phyloP scores from a whole-genome alignment of 257 asterid species.

The Solanum etuberosum region DNA sequence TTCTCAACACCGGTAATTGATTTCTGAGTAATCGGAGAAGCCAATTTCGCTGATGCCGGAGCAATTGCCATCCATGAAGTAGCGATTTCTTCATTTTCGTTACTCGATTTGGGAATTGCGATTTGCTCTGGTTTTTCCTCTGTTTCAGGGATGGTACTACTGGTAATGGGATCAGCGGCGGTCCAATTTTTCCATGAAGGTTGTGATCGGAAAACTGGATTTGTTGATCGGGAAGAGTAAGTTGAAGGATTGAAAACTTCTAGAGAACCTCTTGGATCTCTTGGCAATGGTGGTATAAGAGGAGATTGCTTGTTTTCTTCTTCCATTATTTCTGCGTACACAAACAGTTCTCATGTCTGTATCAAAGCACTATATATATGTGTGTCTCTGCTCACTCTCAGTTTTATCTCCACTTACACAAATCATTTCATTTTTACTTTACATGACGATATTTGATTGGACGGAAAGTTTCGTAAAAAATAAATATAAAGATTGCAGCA shows the following conservation, averaged over 20 bases:
- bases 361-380: neutral
- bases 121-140: neutral
- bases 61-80: constrained; percentile 79
- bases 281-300: constrained; percentile 38
- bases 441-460: neutral
- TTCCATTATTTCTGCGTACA: constrained; percentile 38
- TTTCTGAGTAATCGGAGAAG: neutral
- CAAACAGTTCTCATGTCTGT: neutral
- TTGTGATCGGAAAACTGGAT: constrained; percentile 29
- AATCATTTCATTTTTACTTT: too few species aligned
- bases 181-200: constrained; percentile 46
- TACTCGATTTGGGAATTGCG: neutral
- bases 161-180: neutral
- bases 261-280: constrained; percentile 74
- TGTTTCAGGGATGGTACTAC: neutral
- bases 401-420: neutral
- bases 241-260: constrained; percentile 80
- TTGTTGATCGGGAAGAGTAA: constrained; percentile 11
- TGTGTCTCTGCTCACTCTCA: neutral
- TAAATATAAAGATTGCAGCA: neutral
- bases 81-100: constrained; percentile 4
- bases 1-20: constrained; percentile 10
- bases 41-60: neutral
- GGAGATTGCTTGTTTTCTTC: constrained; percentile 24
- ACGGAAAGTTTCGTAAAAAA: fast-evolving